Evolutionary conservation across 345 rosid species (phyloP).

Genomic region (Pseudoturritis turrita): DNA sequence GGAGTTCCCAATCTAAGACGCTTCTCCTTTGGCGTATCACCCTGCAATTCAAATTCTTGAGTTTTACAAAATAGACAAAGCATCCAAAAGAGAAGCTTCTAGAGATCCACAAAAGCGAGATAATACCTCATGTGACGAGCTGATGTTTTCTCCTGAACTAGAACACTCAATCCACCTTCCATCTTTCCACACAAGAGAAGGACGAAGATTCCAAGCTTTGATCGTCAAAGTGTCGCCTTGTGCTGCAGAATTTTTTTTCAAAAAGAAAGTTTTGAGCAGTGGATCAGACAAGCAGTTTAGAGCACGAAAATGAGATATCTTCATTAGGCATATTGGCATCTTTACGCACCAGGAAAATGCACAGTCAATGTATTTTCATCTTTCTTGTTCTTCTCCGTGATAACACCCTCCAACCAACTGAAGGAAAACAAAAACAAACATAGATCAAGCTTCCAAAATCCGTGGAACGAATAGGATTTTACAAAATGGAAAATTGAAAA

Average conservation of each 20-base stretch:
- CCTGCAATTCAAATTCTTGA: constrained; percentile 45
- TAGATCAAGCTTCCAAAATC: not conserved
- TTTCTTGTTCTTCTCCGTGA: constrained; percentile 76
- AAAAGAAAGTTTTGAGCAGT: not conserved
- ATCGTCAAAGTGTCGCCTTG: constrained; percentile 55
- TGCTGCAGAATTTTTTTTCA: constrained; percentile 39
- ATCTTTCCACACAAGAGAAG: constrained; percentile 81
- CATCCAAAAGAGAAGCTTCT: not conserved
- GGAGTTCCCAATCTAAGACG: constrained; percentile 52
- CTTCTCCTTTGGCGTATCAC: constrained; percentile 84
- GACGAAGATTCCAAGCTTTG: constrained; percentile 81
- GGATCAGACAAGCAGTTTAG: not conserved
- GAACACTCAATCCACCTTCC: constrained; percentile 90
- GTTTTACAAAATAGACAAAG: constrained; percentile 1
- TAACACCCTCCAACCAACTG: constrained; percentile 97
- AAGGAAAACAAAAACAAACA: constrained; percentile 19
- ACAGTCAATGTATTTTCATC: constrained; percentile 66
- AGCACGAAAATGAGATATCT: not conserved
- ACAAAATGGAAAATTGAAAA: not conserved
- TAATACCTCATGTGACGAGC: constrained; percentile 51
- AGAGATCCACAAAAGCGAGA: constrained; percentile 1
- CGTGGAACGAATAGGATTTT: not conserved
- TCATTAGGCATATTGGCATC: not conserved
- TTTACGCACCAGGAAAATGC: constrained; percentile 65
- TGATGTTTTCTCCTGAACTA: constrained; percentile 35